These are phyloP conservation scores for Globisporangium barbulae DNA, from an alignment of 352 stramenopile genomes.

Conservation along the genomic window DNA sequence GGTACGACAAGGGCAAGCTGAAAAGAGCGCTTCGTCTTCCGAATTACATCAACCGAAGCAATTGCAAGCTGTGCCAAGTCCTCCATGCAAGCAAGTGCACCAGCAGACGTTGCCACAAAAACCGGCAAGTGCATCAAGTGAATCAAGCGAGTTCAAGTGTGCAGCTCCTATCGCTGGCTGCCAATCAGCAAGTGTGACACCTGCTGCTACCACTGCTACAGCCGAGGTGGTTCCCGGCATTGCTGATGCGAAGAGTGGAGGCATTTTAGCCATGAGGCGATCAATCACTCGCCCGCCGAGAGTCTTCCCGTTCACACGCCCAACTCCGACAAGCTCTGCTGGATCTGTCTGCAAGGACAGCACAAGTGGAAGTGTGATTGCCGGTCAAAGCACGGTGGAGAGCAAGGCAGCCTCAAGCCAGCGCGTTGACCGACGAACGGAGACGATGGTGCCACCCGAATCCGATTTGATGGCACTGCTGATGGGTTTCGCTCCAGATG, in stretches of 20 bases:
- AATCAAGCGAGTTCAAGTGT: neutral
- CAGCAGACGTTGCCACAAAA: neutral
- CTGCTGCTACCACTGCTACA: neutral
- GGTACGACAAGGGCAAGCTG: neutral
- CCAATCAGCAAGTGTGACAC: neutral
- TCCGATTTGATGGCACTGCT: conserved; percentile 5
- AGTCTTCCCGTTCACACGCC: conserved; percentile 6
- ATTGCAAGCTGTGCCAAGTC: neutral
- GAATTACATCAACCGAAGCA: neutral
- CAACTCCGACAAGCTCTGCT: neutral
- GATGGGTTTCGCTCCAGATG: neutral
- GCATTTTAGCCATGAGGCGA: neutral
- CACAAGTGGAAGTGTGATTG: too few species aligned
- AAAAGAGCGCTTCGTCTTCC: neutral
- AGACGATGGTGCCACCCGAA: neutral
- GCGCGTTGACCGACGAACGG: neutral
- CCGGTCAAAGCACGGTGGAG: neutral
- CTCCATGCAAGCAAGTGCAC: neutral
- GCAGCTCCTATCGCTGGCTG: neutral
- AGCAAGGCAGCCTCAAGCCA: neutral
- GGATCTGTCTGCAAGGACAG: neutral
- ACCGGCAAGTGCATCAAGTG: neutral
- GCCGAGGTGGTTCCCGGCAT: neutral
- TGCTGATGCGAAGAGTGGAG: neutral
- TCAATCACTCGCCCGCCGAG: conserved; percentile 9